Evolutionary conservation across 2,329 filamentous ascomycete species (phyloP), one percentile per base, ranked within the genome.

Genomic region (Alternaria consortialis): DNA sequence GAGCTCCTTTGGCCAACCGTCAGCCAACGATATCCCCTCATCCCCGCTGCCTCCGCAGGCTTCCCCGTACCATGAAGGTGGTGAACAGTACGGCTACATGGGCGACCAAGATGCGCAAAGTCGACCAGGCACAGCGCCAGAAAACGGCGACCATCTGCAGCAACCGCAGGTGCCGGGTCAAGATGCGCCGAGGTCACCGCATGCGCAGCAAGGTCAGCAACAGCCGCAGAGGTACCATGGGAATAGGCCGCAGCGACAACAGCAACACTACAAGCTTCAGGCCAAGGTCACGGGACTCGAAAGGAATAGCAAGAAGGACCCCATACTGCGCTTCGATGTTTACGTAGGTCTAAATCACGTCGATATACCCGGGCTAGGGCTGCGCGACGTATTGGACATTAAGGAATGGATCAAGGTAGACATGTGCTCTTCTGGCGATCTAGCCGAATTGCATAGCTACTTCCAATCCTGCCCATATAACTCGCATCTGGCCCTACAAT

Each of bases 261-360:
- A 87, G 56, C 90, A 91, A 29, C 87, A 90, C 63, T 94, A 91
- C 80, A 94, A 92, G 80, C 86, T 99, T 37, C 93, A 97, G 77
- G 93, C 91, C 46, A 99, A 98, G 83, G 93, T 99, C 65, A 97
- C 94, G 1, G 93, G 91, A 2, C 83, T 99, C 48, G 95, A 99
- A 81, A 87, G 95, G 61, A 95, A 92, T 4, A 94, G 94, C 63
- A 93, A 96, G 80, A 99, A 98, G 80, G 95, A 99, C 73, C 93
- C 94, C 1, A 93, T 98, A 67, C 81, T 99, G 62, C 88, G 93
- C 71, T 99, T 99, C 77, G 95, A 99, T 81, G 93, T 98, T 65
- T 93, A 99, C 81, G 95, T 98, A 89, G n/a, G 69, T 69, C 44
- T 60, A 27, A 11, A 9, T 23, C 12, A 29, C 17, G n/a, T 50